Conservation (phyloP, 75 land plant genomes). For the Picea sitchensis region DNA sequence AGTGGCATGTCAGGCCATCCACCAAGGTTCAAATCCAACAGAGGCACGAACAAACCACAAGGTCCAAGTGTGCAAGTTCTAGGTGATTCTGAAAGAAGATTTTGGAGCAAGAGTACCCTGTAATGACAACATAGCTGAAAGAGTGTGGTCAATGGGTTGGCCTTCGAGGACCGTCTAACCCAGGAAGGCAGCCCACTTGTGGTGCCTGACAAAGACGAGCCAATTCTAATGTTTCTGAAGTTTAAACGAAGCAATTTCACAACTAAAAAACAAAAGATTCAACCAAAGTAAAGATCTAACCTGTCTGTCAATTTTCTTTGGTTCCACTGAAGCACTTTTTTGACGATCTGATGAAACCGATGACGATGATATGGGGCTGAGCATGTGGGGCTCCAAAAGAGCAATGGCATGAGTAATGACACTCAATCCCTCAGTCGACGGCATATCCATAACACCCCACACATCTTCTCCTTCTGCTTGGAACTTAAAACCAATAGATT, state of each 20-base stretch:
- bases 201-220: too few species aligned
- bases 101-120: too few species aligned
- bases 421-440: slow-evolving; percentile 33
- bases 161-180: too few species aligned
- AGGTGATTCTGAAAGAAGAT: too few species aligned
- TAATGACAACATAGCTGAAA: too few species aligned
- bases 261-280: neutral
- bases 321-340: slow-evolving; percentile 12
- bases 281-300: slow-evolving; percentile 20
- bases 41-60: neutral
- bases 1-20: neutral
- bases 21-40: neutral
- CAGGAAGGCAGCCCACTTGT: too few species aligned
- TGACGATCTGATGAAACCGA: slow-evolving; percentile 5
- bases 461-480: slow-evolving; percentile 64
- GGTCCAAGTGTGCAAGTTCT: neutral
- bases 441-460: slow-evolving; percentile 69
- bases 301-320: slow-evolving; percentile 65
- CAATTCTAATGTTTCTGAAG: neutral
- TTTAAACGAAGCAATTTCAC: neutral
- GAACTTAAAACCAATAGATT: slow-evolving; percentile 60
- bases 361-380: neutral
- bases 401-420: slow-evolving; percentile 27
- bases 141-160: too few species aligned
- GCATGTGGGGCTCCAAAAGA: slow-evolving; percentile 38